Evolutionary conservation across 495 filamentous ascomycete species (phyloP).

Genomic region (Penicillium crystallinum): DNA sequence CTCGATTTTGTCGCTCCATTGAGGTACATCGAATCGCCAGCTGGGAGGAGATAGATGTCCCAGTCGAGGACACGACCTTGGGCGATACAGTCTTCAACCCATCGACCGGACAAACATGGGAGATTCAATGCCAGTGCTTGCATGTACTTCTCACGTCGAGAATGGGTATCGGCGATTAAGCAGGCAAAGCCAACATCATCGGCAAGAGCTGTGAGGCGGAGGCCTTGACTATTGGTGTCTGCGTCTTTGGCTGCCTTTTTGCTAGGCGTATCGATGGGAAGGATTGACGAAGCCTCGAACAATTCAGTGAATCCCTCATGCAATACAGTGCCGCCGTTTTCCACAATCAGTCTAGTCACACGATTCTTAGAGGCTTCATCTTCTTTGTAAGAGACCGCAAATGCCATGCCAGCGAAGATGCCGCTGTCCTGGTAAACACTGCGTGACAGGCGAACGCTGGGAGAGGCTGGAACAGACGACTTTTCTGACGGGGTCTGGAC

Average conservation of each 20-base stretch:
- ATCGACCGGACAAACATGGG: slow-evolving; percentile 74
- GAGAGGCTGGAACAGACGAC: slow-evolving; percentile 39
- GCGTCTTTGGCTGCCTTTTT: slow-evolving; percentile 14
- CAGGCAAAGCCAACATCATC: slow-evolving; percentile 67
- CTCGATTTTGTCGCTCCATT: slow-evolving; percentile 74
- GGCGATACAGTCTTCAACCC: slow-evolving; percentile 70
- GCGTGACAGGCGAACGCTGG: slow-evolving; percentile 38
- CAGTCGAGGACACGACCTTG: slow-evolving; percentile 61
- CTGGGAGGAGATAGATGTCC: slow-evolving; percentile 76
- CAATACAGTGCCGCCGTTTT: slow-evolving; percentile 69
- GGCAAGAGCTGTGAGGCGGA: slow-evolving; percentile 47
- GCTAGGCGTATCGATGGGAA: slow-evolving; percentile 25
- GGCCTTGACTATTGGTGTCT: slow-evolving; percentile 16
- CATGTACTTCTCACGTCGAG: slow-evolving; percentile 88
- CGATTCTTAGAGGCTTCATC: slow-evolving; percentile 50
- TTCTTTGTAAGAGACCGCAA: slow-evolving; percentile 67
- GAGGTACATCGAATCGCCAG: slow-evolving; percentile 73
- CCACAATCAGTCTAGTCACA: slow-evolving; percentile 43
- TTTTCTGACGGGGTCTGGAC: slow-evolving; percentile 39
- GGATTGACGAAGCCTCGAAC: slow-evolving; percentile 54
- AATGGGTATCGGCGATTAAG: slow-evolving; percentile 81
- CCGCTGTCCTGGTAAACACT: slow-evolving; percentile 28
- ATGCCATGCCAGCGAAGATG: slow-evolving; percentile 72
- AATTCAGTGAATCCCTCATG: slow-evolving; percentile 77
- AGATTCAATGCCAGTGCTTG: slow-evolving; percentile 88